phyloP scores from a whole-genome alignment of 805 yeast genomes.

The Candida namnaoensis region DNA sequence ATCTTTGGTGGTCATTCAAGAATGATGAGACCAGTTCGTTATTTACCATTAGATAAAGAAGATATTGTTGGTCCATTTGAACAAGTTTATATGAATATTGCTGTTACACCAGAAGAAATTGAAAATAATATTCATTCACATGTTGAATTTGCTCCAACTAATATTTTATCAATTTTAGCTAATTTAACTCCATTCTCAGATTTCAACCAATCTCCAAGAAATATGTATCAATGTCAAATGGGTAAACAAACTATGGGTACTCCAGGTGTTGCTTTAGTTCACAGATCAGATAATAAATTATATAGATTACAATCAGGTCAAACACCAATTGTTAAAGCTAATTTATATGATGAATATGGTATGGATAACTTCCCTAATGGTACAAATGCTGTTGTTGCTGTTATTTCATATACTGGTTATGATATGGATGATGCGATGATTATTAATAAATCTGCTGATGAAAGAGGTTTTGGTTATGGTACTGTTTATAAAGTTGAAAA shows the following conservation, averaged over 20 bases:
- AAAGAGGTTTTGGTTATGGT: slow-evolving; percentile 95
- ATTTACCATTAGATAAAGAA: slow-evolving; percentile 72
- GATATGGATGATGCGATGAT: slow-evolving; percentile 99
- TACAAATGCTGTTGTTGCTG: slow-evolving; percentile 97
- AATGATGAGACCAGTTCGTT: slow-evolving; percentile 93
- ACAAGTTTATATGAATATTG: slow-evolving; percentile 92
- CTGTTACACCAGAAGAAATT: slow-evolving; percentile 76
- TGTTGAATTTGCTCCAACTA: slow-evolving; percentile 92
- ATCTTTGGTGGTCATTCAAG: slow-evolving; percentile 88
- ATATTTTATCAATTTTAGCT: slow-evolving; percentile 86
- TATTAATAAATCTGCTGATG: slow-evolving; percentile 85
- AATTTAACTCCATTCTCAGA: slow-evolving; percentile 90
- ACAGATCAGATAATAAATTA: slow-evolving; percentile 87
- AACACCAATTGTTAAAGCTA: slow-evolving; percentile 98
- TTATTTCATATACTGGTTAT: slow-evolving; percentile 97
- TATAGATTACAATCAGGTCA: slow-evolving; percentile 98
- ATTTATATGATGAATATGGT: slow-evolving; percentile 89
- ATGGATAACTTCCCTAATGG: slow-evolving; percentile 98
- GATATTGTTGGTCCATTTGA: slow-evolving; percentile 97
- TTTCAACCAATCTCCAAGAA: slow-evolving; percentile 88
- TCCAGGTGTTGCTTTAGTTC: slow-evolving; percentile 92
- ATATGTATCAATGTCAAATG: slow-evolving; percentile 92
- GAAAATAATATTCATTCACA: slow-evolving; percentile 63
- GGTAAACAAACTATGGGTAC: slow-evolving; percentile 99
- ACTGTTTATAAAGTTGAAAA: slow-evolving; percentile 86